Conservation (phyloP, 2,329 filamentous ascomycete species). For the Fusarium tuaranense region DNA sequence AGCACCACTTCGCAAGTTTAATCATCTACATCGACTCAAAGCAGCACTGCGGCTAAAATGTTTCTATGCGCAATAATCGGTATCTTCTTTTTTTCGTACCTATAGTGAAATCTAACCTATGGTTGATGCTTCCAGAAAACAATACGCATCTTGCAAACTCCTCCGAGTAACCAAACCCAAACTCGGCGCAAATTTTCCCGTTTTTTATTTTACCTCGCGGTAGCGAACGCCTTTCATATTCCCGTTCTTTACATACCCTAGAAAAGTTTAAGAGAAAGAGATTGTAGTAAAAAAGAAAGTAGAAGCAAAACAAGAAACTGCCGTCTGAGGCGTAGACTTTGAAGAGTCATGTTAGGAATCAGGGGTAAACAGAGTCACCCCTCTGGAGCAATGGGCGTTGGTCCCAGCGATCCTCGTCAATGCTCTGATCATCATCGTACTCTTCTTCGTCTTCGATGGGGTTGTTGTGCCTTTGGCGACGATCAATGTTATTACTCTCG, state of each 20-base stretch:
- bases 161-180: conserved; percentile 2
- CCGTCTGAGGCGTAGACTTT: conserved; percentile 5
- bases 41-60: not conserved
- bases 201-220: conserved; percentile 17
- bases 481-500: conserved; percentile 46
- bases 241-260: conserved; percentile 25
- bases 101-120: not conserved
- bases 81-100: not conserved
- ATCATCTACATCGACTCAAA: not conserved
- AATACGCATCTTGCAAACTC: conserved; percentile 9
- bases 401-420: conserved; percentile 51
- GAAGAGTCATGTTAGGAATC: not conserved
- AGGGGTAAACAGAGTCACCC: conserved; percentile 46
- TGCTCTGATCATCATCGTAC: conserved; percentile 44
- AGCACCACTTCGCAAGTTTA: not conserved
- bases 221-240: conserved; percentile 31
- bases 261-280: conserved; percentile 8
- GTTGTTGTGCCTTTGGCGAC: conserved; percentile 19
- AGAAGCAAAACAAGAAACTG: conserved; percentile 36
- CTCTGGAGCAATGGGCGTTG: conserved; percentile 54
- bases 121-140: not conserved
- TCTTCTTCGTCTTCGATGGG: conserved; percentile 41
- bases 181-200: conserved; percentile 16
- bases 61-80: not conserved
- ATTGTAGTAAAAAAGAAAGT: conserved; percentile 19